Base-by-base conservation (phyloP, 169 alveolate genomes). In the Nephromyces sp. region DNA sequence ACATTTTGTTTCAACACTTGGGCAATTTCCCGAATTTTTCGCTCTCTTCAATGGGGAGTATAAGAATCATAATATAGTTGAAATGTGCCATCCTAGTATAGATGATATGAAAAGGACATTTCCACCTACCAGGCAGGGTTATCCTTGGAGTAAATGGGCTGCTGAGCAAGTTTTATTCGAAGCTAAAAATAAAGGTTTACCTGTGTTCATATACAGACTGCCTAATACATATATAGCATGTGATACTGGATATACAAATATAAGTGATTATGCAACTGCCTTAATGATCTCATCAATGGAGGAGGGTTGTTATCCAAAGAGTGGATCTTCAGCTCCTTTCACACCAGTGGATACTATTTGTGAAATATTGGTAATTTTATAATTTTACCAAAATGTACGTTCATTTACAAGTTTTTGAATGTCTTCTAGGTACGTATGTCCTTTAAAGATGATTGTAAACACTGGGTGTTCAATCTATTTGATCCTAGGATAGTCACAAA, bases 91-190 rank as follows among this genome's bases (percentile, higher is more conserved):
- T 3, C 85, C 85, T 0, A 34, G 53, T 24, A 52, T 62, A 3
- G 52, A 53, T 27, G 85, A 79, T 62, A 79, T 79, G 85, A 43
- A 76, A 31, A 76, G 70, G 62, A n/a, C 51, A 24, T 79, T 79
- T 32, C 86, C 86, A n/a, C 85, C 85, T 2, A 24, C 71, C 21
- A 34, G 80, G 43, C 81, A 66, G 32, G 87, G 85, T n/a, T 79
- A 79, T 32, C 85, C 85, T n/a, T 79, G 85, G 85, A 63, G 82
- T 22, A 79, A 79, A 32, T 79, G 87, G 85, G 85, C 83, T 32
- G 87, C 85, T 6, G 85, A 79, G 32, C 80, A 63, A 66, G 63
- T 78, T 1, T 22, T 79, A n/a, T 71, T 53, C 27, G 22, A 69
- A 32, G 85, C 85, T 0, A 32, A 27, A 24, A 21, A 27, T 6